phyloP scores from a whole-genome alignment of 257 asterid species.

The Fraxinus excelsior region DNA sequence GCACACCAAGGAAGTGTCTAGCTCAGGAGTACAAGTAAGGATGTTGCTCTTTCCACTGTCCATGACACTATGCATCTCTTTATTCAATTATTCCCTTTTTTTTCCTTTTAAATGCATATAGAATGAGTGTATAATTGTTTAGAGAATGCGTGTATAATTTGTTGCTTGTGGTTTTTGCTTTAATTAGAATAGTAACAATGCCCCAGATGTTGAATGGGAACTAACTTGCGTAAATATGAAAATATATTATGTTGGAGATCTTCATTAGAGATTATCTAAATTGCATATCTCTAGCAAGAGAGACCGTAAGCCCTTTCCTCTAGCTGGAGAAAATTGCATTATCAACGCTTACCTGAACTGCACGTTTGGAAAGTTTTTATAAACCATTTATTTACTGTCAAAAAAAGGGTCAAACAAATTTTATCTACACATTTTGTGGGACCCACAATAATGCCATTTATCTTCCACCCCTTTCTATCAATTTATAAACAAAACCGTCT shows the following conservation, averaged over 20 bases:
- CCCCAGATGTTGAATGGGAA: background rate
- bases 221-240: background rate
- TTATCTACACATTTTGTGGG: no score
- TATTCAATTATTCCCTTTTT: background rate
- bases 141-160: background rate
- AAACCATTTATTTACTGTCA: no score
- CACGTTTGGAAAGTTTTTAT: no score
- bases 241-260: background rate
- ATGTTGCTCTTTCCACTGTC: conserved; percentile 6
- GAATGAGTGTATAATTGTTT: no score
- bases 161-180: no score
- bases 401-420: no score
- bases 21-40: conserved; percentile 75
- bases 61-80: background rate
- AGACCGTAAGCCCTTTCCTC: background rate
- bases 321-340: background rate
- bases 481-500: background rate
- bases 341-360: background rate
- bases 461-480: no score
- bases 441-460: no score
- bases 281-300: no score
- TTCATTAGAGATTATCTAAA: background rate
- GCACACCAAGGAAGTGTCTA: conserved; percentile 71
- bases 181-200: background rate
- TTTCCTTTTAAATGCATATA: background rate